Evolutionary conservation across 352 stramenopile genomes (phyloP), one percentile per base, ranked within the genome.

Genomic region (Phytophthora sansomeana): DNA sequence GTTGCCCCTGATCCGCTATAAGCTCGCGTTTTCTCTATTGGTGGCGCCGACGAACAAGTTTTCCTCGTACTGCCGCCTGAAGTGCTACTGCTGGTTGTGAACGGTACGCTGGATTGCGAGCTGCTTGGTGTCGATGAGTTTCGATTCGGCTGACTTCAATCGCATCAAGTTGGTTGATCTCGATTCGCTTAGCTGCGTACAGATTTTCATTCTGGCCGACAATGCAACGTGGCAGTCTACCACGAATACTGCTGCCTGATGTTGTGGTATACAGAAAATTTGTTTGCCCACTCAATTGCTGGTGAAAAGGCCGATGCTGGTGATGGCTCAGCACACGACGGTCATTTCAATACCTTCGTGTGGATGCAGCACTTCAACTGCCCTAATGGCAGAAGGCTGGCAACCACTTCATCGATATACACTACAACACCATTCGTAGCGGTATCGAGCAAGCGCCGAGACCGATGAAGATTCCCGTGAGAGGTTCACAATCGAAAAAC

Each of bases 161-260:
- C 17, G 53, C 42, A 24, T 85, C 63, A 6, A 90, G 46, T 24
- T 80, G 73, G 5, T 83, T 39, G 53, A 89, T 87, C 24, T 79
- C 58, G 29, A 63, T 62, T 30, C 63, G 39, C 16, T 69, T 79
- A 14, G 28, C 44, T 13, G 32, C 26, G n/a, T 58, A 83, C 3
- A 74, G 26, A 9, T 65, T 48, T 4, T 56, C 59, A 33, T 52
- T 75, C 29, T 68, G 56, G 14, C 75, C 1, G 83, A 81, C 0
- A 90, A 60, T 11, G 70, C 44, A 14, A 87, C 46, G 19, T 90
- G 61, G 78, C 83, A 92, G 36, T 86, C 77, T 33, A 90, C 44
- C 83, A 24, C 21, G 21, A 24, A 24, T 24, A 24, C 3, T 24
- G 21, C 21, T 24, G 21, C 21, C 21, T 24, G 21, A 24, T 3